Conservation (phyloP, 228 moss, liverwort and hornwort genomes). For the Sphagnum magellanicum region DNA sequence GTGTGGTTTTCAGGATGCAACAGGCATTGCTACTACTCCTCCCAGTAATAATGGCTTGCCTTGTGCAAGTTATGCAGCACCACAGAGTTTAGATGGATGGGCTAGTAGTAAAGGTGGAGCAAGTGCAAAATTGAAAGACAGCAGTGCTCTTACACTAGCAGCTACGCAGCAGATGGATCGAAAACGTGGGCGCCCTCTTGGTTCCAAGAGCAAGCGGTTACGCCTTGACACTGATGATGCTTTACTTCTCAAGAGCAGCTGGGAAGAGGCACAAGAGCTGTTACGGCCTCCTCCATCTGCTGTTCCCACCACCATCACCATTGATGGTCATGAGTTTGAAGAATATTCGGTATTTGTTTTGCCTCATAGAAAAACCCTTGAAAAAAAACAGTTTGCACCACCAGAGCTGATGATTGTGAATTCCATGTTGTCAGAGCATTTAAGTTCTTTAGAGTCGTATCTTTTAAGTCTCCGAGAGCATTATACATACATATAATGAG, state of each 20-base stretch:
- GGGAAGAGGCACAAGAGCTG: conserved; percentile 97
- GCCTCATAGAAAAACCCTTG: too few species aligned
- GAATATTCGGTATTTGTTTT: conserved; percentile 67
- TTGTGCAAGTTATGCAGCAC: conserved; percentile 48
- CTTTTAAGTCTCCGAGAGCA: too few species aligned
- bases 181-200: conserved; percentile 94
- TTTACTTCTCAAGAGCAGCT: conserved; percentile 76
- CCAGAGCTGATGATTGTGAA: too few species aligned
- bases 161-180: conserved; percentile 70
- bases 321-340: conserved; percentile 99
- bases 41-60: conserved; percentile 39
- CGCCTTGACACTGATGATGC: conserved; percentile 90
- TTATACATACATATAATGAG: too few species aligned
- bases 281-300: conserved; percentile 79
- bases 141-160: conserved; percentile 13
- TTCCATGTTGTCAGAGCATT: too few species aligned
- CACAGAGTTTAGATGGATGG: conserved; percentile 49
- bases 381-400: too few species aligned
- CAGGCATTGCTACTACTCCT: conserved; percentile 15
- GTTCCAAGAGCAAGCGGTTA: conserved; percentile 93
- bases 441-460: too few species aligned
- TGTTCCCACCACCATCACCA: conserved; percentile 68
- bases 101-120: conserved; percentile 23
- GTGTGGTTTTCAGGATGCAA: conserved; percentile 50
- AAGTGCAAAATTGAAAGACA: conserved; percentile 40